A percentile compares a stretch with the other conserved stretches of the same genome.
Evolutionary conservation across 2,329 filamentous ascomycete genomes (phyloP).

Genomic region (Phaeosphaeriaceae sp.): DNA sequence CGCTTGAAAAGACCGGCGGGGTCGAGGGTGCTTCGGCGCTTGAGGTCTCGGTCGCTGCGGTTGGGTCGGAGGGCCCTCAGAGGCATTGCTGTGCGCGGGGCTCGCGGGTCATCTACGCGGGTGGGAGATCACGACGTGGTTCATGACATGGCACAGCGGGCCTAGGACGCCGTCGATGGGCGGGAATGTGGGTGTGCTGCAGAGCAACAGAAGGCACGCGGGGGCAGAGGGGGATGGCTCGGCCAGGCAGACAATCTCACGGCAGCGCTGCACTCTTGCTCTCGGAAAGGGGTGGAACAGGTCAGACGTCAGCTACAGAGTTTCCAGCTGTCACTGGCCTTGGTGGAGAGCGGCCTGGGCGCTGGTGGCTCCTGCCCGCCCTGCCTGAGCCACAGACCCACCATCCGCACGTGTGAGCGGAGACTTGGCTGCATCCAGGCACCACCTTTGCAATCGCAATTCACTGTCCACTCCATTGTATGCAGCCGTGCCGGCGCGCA

Average conservation of each 20-base stretch:
- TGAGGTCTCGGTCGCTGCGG: slow-evolving; percentile 51
- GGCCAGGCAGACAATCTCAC: background rate
- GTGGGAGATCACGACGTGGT: slow-evolving; percentile 29
- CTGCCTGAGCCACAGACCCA: background rate
- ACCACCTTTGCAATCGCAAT: background rate
- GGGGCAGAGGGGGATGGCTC: too few species aligned
- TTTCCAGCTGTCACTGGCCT: slow-evolving; percentile 1
- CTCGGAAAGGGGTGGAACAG: background rate
- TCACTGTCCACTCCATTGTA: background rate
- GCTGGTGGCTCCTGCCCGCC: background rate
- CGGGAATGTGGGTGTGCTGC: slow-evolving; percentile 24
- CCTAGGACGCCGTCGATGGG: slow-evolving; percentile 8
- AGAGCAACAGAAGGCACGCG: slow-evolving; percentile 7
- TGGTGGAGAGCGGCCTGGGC: slow-evolving; percentile 1
- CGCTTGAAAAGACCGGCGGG: slow-evolving; percentile 47
- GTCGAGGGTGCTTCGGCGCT: slow-evolving; percentile 54
- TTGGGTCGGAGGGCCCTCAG: slow-evolving; percentile 47
- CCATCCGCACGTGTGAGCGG: slow-evolving; percentile 10
- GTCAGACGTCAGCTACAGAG: slow-evolving; percentile 2
- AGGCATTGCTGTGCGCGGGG: slow-evolving; percentile 48
- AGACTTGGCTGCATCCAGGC: background rate
- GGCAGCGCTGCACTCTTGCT: background rate
- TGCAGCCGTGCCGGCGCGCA: background rate
- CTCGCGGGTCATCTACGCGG: slow-evolving; percentile 46
- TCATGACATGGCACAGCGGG: slow-evolving; percentile 40